Percentiles rank a stretch among this genome's conserved stretches.
Conservation (phyloP, 2,329 filamentous ascomycete species). For the Plectosphaerella sp. region DNA sequence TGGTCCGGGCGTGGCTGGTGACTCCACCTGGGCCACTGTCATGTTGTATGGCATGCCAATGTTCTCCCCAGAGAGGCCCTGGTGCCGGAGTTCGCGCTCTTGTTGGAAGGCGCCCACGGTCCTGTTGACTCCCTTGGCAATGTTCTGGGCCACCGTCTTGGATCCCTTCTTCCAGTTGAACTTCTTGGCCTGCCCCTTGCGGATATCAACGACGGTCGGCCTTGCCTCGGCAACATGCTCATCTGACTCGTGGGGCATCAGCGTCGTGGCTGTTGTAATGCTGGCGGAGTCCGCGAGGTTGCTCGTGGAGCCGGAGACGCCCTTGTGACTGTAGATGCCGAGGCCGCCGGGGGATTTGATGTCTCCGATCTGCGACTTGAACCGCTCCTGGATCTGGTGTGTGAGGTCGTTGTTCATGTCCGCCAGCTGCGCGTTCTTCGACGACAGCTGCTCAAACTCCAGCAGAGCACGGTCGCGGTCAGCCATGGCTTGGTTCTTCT, state of each 20-base stretch:
- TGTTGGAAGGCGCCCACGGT: slow-evolving; percentile 72
- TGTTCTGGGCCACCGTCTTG: slow-evolving; percentile 88
- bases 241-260: slow-evolving; percentile 59
- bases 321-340: slow-evolving; percentile 54
- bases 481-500: slow-evolving; percentile 75
- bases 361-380: slow-evolving; percentile 69
- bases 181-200: slow-evolving; percentile 90
- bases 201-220: slow-evolving; percentile 92
- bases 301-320: slow-evolving; percentile 43
- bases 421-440: slow-evolving; percentile 89
- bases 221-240: slow-evolving; percentile 66
- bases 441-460: slow-evolving; percentile 91
- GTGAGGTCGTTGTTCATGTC: slow-evolving; percentile 96
- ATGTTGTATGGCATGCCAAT: slow-evolving; percentile 70
- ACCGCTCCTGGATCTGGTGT: slow-evolving; percentile 87
- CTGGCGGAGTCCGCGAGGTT: slow-evolving; percentile 46
- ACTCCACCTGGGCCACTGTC: slow-evolving; percentile 53
- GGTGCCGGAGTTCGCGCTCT: slow-evolving; percentile 47
- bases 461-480: slow-evolving; percentile 91
- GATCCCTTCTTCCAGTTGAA: slow-evolving; percentile 99
- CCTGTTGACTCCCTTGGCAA: slow-evolving; percentile 89
- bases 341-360: slow-evolving; percentile 47
- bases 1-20: slow-evolving; percentile 25
- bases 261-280: slow-evolving; percentile 52
- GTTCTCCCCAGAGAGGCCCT: slow-evolving; percentile 54